Evolutionary conservation across 2,329 filamentous ascomycete genomes (phyloP), one percentile per base, ranked within the genome.

Genomic region (Ascochyta koolunga): DNA sequence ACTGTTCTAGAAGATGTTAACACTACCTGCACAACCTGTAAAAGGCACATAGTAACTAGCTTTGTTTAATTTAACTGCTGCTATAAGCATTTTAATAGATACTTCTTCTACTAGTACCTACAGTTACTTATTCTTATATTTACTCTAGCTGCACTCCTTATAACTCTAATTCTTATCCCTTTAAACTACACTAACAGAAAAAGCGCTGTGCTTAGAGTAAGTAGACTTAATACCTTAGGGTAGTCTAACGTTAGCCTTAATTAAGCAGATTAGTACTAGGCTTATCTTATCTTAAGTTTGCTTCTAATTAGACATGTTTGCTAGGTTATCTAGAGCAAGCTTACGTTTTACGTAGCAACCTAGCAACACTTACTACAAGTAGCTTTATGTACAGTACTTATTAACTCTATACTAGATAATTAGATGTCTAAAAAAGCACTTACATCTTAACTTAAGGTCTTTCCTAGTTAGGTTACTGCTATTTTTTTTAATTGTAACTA

Each of bases 231-330:
- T 59, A 22, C 43, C 6, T 25, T 62, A 13, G 45, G 41, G n/a
- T 62, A 24, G 60, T 62, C 54, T 10, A 62, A 62, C 35, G 38
- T 62, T 16, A 22, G 55, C n/a, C 46, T 61, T 24, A 13, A 51
- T 19, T 19, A 61, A 45, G 38, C 22, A 49, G 47, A 62, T 29
- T n/a, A 33, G 32, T 62, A 60, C 47, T 62, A 15, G 58, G 55
- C 21, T 40, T 21, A 60, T 54, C 40, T 61, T 3, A 4, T 62
- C 1, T 25, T 57, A 6, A 11, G 43, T 35, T 50, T 51, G 9
- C 33, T 56, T 1, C 56, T 59, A 44, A 53, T 29, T 33, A 9
- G 31, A 16, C 31, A 33, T 16, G 31, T 33, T 33, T 33, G 15
- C 31, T 33, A 1, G 3, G 15, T 33, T 9, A 33, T 33, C 31